Conservation (phyloP, 2,329 filamentous ascomycete genomes). For the Helminthosporium solani region DNA sequence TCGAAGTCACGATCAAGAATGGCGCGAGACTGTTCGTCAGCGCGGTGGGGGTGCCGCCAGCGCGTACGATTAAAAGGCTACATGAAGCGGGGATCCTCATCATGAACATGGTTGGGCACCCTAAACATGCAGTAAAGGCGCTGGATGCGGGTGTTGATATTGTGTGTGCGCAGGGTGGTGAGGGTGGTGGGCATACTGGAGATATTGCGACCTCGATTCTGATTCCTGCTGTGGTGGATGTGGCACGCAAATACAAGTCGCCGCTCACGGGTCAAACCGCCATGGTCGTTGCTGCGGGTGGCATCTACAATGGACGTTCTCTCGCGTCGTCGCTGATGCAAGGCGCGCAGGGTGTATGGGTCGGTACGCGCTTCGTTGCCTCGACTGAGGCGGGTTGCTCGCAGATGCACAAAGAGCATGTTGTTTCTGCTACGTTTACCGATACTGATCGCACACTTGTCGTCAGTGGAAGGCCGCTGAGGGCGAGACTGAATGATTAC, state of each 20-base stretch:
- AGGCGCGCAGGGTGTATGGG: conserved; percentile 87
- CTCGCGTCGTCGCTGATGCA: conserved; percentile 83
- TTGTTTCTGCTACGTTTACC: conserved; percentile 75
- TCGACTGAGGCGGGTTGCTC: conserved; percentile 77
- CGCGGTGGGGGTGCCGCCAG: conserved; percentile 84
- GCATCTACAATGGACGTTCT: conserved; percentile 78
- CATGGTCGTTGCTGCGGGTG: conserved; percentile 85
- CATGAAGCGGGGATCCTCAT: conserved; percentile 79
- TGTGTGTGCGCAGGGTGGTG: conserved; percentile 87
- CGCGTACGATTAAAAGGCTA: conserved; percentile 69
- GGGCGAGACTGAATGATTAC: conserved; percentile 81
- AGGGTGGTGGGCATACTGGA: conserved; percentile 91
- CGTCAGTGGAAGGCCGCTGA: conserved; percentile 75
- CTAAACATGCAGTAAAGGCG: conserved; percentile 87
- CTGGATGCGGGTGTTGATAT: conserved; percentile 85
- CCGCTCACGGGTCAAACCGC: conserved; percentile 69
- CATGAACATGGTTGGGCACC: conserved; percentile 98
- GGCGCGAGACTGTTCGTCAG: conserved; percentile 84
- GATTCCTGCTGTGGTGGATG: conserved; percentile 83
- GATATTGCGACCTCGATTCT: conserved; percentile 84
- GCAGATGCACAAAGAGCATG: conserved; percentile 78
- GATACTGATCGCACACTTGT: conserved; percentile 84
- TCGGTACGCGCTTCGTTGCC: conserved; percentile 90
- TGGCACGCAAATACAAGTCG: conserved; percentile 71
- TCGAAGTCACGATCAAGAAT: conserved; percentile 81